Evolutionary conservation across 768 basidiomycete species (phyloP).

Genomic region (Boletus reticuloceps): DNA sequence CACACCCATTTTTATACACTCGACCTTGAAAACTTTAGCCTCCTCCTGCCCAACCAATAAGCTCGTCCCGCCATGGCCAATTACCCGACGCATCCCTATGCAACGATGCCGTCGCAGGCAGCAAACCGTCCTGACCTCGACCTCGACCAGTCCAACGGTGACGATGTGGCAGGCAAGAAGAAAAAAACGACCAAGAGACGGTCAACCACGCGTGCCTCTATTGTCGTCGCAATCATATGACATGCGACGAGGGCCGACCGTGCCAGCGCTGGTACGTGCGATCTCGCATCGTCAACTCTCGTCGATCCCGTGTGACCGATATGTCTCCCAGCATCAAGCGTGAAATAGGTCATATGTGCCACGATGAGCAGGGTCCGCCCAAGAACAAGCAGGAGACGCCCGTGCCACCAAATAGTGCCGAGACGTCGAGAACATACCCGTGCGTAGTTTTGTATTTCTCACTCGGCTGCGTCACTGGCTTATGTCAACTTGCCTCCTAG

Average conservation of each 20-base stretch:
- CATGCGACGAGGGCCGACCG: conserved; percentile 84
- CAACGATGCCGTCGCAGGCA: conserved; percentile 17
- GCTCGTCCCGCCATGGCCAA: conserved; percentile 22
- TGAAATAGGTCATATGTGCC: conserved; percentile 93
- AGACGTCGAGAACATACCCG: too few relatives aligned
- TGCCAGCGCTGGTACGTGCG: conserved; percentile 88
- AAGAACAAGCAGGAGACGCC: too few relatives aligned
- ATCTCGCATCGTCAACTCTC: conserved; percentile 7
- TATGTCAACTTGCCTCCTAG: not conserved
- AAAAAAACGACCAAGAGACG: conserved; percentile 58
- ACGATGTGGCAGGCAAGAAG: conserved; percentile 35
- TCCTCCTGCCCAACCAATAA: conserved; percentile 8
- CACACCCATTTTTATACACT: conserved; percentile 21
- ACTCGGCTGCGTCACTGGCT: too few relatives aligned
- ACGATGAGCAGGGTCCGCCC: conserved; percentile 70
- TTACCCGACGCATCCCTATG: conserved; percentile 28
- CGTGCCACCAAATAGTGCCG: too few relatives aligned
- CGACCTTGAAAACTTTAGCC: conserved; percentile 10
- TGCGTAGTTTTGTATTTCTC: too few relatives aligned
- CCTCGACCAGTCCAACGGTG: conserved; percentile 32
- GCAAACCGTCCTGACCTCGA: conserved; percentile 22
- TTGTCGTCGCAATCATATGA: conserved; percentile 91
- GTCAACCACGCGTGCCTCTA: conserved; percentile 94
- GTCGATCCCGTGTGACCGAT: conserved; percentile 4
- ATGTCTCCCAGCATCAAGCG: conserved; percentile 73